Evolutionary conservation across 2,329 filamentous ascomycete species (phyloP).

Genomic region (Trichoderma sp.): DNA sequence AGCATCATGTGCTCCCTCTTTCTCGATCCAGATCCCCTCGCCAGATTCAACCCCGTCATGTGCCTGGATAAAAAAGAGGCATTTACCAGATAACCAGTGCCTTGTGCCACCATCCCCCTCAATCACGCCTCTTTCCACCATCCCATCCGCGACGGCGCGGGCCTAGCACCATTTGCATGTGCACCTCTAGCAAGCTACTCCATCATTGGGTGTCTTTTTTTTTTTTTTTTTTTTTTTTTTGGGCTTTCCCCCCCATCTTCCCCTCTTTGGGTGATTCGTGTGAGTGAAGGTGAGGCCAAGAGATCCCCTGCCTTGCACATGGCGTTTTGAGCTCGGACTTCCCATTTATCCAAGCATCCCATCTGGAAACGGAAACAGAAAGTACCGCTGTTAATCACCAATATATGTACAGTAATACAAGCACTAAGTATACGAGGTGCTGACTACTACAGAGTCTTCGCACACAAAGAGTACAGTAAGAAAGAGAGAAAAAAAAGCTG

Average conservation of each 20-base stretch:
- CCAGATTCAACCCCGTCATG: neutral
- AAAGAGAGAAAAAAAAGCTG: neutral
- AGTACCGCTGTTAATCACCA: neutral
- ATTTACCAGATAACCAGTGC: neutral
- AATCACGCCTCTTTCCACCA: neutral
- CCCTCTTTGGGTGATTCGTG: neutral
- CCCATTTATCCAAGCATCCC: neutral
- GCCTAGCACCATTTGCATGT: constrained; percentile 8
- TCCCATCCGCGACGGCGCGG: constrained; percentile 8
- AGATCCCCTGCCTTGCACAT: neutral
- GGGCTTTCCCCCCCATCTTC: neutral
- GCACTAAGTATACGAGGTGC: neutral
- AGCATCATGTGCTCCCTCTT: neutral
- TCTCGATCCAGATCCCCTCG: neutral
- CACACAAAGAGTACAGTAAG: neutral
- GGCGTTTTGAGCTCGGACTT: neutral
- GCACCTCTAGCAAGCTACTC: neutral
- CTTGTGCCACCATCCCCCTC: neutral
- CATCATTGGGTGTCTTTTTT: neutral
- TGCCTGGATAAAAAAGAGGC: neutral
- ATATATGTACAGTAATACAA: neutral
- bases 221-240: too few species aligned
- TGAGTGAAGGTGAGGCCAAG: neutral
- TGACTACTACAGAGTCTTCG: neutral
- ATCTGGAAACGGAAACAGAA: neutral